Conservation (phyloP, 2,329 filamentous ascomycete genomes). For the Periconia sp. region DNA sequence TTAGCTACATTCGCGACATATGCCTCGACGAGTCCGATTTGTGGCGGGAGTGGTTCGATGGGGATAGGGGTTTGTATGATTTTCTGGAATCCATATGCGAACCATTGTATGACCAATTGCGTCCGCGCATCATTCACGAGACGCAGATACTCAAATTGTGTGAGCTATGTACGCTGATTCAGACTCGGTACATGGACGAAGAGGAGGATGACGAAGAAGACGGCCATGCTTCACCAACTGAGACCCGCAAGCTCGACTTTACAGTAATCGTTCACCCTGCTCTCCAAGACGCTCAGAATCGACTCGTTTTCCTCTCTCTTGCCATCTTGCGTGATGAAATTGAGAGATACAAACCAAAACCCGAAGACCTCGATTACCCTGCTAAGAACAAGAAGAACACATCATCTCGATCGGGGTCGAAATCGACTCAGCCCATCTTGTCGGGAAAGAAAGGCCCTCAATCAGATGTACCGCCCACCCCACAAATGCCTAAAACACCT, state of each 20-base stretch:
- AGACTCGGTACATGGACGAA: constrained; percentile 64
- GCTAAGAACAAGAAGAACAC: constrained; percentile 53
- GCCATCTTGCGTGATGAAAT: constrained; percentile 67
- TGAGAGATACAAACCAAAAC: constrained; percentile 65
- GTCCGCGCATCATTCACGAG: constrained; percentile 67
- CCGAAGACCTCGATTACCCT: constrained; percentile 67
- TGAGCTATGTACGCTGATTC: constrained; percentile 66
- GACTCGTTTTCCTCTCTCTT: constrained; percentile 66
- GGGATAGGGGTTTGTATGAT: constrained; percentile 63
- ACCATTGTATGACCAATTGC: constrained; percentile 66
- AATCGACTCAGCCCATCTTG: constrained; percentile 49
- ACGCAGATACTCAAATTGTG: constrained; percentile 67
- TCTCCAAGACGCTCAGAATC: constrained; percentile 67
- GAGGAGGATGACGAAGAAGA: constrained; percentile 50
- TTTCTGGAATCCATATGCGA: constrained; percentile 69
- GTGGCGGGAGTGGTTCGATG: constrained; percentile 68
- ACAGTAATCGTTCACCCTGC: constrained; percentile 63
- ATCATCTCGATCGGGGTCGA: constrained; percentile 43
- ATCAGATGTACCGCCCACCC: constrained; percentile 33
- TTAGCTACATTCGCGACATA: constrained; percentile 66
- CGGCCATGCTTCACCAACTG: constrained; percentile 53
- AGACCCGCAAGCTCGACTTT: constrained; percentile 62
- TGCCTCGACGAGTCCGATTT: constrained; percentile 69
- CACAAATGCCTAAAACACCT: constrained; percentile 51
- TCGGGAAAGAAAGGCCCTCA: constrained; percentile 57